These are phyloP conservation scores for Bremia lactucae DNA, from an alignment of 352 stramenopile genomes.

Conservation along the genomic window DNA sequence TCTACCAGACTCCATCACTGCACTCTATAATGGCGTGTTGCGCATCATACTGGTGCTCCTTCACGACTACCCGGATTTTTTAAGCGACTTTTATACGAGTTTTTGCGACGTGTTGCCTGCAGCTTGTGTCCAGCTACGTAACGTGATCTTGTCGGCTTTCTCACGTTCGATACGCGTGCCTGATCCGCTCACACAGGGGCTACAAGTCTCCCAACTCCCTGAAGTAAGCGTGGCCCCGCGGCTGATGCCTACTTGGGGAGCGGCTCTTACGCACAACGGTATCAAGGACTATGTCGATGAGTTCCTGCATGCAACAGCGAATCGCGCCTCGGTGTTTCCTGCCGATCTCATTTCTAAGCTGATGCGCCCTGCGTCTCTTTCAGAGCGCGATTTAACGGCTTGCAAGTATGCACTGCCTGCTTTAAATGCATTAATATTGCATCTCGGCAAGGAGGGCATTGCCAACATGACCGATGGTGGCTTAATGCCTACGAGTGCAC, in stretches of 20 bases:
- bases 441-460: conserved; percentile 80
- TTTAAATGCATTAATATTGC: conserved; percentile 86
- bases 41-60: conserved; percentile 96
- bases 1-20: conserved; percentile 86
- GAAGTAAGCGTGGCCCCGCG: conserved; percentile 92
- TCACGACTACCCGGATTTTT: conserved; percentile 98
- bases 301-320: conserved; percentile 87
- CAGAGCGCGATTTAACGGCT: conserved; percentile 53
- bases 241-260: conserved; percentile 91
- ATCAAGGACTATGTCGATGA: conserved; percentile 93
- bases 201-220: conserved; percentile 95
- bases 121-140: conserved; percentile 96
- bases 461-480: conserved; percentile 53
- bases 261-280: conserved; percentile 82
- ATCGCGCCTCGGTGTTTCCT: conserved; percentile 83
- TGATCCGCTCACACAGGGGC: conserved; percentile 95
- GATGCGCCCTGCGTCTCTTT: conserved; percentile 39
- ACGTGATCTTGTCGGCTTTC: conserved; percentile 96
- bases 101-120: conserved; percentile 97
- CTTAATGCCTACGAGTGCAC: conserved; percentile 14
- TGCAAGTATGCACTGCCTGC: conserved; percentile 89
- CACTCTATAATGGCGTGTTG: conserved; percentile 97
- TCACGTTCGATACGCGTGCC: conserved; percentile 94
- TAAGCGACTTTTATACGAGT: conserved; percentile 96
- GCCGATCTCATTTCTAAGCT: conserved; percentile 70